Evolutionary conservation across 2,329 filamentous ascomycete species (phyloP).

Genomic region (Aspergillus sp.): DNA sequence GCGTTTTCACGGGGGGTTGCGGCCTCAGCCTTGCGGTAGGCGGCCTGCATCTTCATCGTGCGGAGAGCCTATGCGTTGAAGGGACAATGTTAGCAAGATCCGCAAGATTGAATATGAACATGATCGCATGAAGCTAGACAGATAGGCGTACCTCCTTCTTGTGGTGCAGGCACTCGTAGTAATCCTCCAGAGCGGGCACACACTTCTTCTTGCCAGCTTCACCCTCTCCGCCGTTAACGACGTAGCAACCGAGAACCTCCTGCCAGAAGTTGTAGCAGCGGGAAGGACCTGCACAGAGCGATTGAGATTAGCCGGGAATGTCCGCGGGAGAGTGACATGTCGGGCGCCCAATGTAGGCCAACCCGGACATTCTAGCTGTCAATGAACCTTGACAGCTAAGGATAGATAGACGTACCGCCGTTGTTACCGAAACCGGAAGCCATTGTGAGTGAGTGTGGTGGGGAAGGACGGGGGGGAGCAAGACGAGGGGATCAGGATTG

Average conservation of each 20-base stretch:
- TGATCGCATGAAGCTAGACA: neutral
- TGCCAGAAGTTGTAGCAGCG: slow-evolving; percentile 99
- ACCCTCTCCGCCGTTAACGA: slow-evolving; percentile 82
- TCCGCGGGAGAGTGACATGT: slow-evolving; percentile 21
- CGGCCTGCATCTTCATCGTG: slow-evolving; percentile 74
- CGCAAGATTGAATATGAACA: neutral
- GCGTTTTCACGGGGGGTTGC: slow-evolving; percentile 75
- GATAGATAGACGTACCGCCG: slow-evolving; percentile 47
- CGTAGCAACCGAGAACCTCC: slow-evolving; percentile 97
- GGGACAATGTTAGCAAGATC: neutral
- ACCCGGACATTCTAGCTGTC: slow-evolving; percentile 15
- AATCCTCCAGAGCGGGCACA: slow-evolving; percentile 81
- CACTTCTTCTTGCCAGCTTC: slow-evolving; percentile 88
- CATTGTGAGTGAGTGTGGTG: slow-evolving; percentile 40
- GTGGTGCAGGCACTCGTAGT: slow-evolving; percentile 98
- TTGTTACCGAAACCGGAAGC: slow-evolving; percentile 57
- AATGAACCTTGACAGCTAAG: slow-evolving; percentile 3
- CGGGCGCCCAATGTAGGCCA: slow-evolving; percentile 16
- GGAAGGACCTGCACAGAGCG: slow-evolving; percentile 55
- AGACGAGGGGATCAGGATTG: slow-evolving; percentile 21
- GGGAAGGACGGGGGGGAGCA: slow-evolving; percentile 22
- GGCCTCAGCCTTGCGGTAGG: slow-evolving; percentile 78
- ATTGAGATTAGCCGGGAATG: slow-evolving; percentile 25
- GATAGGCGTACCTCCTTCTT: slow-evolving; percentile 81
- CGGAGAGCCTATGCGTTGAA: slow-evolving; percentile 66